These are phyloP conservation scores for Penicillium bovifimosum DNA, from an alignment of 495 filamentous ascomycete species.

Conservation along the genomic window DNA sequence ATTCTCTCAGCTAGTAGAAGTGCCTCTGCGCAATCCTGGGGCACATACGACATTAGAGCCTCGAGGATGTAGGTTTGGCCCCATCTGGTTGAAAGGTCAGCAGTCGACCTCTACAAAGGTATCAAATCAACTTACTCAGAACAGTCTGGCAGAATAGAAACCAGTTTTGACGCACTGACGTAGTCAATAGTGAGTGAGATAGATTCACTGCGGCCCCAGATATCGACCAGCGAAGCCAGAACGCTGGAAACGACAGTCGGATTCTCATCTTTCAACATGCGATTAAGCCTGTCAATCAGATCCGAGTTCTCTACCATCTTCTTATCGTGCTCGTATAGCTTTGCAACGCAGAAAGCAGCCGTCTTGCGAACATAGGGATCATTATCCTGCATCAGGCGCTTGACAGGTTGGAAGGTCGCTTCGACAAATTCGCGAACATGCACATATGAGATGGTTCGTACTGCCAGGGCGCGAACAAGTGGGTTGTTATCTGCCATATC, in stretches of 20 bases:
- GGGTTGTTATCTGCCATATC: slow-evolving; percentile 95
- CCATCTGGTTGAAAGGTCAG: slow-evolving; percentile 63
- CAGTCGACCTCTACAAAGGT: background rate
- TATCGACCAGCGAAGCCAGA: slow-evolving; percentile 88
- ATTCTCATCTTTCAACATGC: slow-evolving; percentile 89
- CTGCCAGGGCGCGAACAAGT: slow-evolving; percentile 83
- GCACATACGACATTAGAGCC: slow-evolving; percentile 96
- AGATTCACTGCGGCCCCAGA: slow-evolving; percentile 94
- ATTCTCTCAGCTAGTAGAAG: slow-evolving; percentile 88
- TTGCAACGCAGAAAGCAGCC: slow-evolving; percentile 92
- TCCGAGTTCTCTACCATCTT: slow-evolving; percentile 84
- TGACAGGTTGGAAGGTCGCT: slow-evolving; percentile 78
- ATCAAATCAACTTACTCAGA: slow-evolving; percentile 67
- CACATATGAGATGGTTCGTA: slow-evolving; percentile 95
- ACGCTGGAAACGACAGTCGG: slow-evolving; percentile 95
- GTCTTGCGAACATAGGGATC: slow-evolving; percentile 99
- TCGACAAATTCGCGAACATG: slow-evolving; percentile 96
- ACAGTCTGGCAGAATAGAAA: slow-evolving; percentile 92
- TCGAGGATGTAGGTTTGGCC: slow-evolving; percentile 98
- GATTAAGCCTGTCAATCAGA: slow-evolving; percentile 87
- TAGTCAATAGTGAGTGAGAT: slow-evolving; percentile 99
- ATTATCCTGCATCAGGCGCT: slow-evolving; percentile 73
- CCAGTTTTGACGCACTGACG: slow-evolving; percentile 92
- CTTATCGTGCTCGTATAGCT: slow-evolving; percentile 94
- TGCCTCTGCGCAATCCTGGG: slow-evolving; percentile 83